A percentile compares a stretch with the other conserved stretches of the same genome.
phyloP scores from a whole-genome alignment of 1,139 yeast species.

The Yarrowia galli region DNA sequence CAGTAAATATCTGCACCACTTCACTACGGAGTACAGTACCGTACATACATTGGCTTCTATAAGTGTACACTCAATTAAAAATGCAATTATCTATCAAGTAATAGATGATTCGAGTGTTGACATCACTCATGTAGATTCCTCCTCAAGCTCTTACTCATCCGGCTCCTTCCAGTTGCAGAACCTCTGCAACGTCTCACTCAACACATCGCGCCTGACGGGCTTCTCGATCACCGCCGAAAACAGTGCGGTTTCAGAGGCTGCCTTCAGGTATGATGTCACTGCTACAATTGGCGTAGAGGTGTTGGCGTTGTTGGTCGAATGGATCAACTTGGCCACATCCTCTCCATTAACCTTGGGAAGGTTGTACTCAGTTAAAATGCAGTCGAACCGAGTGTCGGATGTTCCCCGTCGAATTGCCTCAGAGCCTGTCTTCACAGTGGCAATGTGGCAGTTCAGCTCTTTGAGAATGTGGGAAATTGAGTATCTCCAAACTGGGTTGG shows the following conservation, averaged over 20 bases:
- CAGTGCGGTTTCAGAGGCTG: slow-evolving; percentile 58
- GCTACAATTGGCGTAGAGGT: slow-evolving; percentile 81
- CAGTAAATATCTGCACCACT: too few relatives aligned
- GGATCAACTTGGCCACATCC: slow-evolving; percentile 79
- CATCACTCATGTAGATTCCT: neutral
- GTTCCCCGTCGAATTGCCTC: slow-evolving; percentile 84
- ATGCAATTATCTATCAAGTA: slow-evolving; percentile 4
- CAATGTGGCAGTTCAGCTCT: slow-evolving; percentile 79
- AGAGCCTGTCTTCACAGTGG: slow-evolving; percentile 79
- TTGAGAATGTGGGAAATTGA: slow-evolving; percentile 71
- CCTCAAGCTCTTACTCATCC: neutral
- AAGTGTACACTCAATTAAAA: neutral
- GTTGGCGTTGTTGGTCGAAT: slow-evolving; percentile 77
- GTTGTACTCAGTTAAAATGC: slow-evolving; percentile 78
- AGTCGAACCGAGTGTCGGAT: slow-evolving; percentile 82
- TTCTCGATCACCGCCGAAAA: slow-evolving; percentile 79
- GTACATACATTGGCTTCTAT: neutral
- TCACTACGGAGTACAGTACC: neutral
- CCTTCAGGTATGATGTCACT: slow-evolving; percentile 73
- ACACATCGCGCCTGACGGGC: slow-evolving; percentile 64
- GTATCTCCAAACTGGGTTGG: slow-evolving; percentile 81
- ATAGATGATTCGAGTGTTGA: neutral
- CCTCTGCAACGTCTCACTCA: slow-evolving; percentile 49
- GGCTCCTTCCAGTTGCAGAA: slow-evolving; percentile 49
- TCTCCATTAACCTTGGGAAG: slow-evolving; percentile 70